Evolutionary conservation across 2,329 filamentous ascomycete species (phyloP).

Genomic region (Cryphonectria carpinicola): DNA sequence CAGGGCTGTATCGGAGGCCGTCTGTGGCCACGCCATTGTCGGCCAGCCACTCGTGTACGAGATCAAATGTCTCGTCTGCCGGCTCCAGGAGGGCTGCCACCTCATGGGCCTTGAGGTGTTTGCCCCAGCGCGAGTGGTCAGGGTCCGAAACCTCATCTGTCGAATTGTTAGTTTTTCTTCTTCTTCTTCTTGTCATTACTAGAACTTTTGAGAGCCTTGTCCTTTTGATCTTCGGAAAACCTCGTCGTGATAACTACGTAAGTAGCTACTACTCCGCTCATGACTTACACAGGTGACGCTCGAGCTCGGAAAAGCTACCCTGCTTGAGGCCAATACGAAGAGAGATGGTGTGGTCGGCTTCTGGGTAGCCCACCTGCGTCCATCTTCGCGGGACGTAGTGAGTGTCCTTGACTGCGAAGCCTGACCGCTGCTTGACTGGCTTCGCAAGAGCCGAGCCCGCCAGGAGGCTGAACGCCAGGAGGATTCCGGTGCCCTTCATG

Average conservation of each 20-base stretch:
- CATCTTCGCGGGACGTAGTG: constrained; percentile 57
- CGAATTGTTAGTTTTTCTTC: constrained; percentile 14
- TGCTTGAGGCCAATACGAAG: constrained; percentile 64
- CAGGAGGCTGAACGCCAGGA: constrained; percentile 21
- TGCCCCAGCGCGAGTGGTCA: constrained; percentile 49
- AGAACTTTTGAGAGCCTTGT: too few species aligned
- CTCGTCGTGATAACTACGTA: too few species aligned
- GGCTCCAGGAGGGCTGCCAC: constrained; percentile 59
- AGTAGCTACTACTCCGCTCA: too few species aligned
- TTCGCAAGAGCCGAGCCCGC: constrained; percentile 17
- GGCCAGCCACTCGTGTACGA: constrained; percentile 59
- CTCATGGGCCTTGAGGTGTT: constrained; percentile 54
- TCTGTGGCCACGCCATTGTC: constrained; percentile 52
- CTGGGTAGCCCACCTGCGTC: constrained; percentile 50
- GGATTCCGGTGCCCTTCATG: constrained; percentile 23
- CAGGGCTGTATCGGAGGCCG: constrained; percentile 41
- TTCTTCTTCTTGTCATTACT: neutral
- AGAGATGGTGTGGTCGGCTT: constrained; percentile 52
- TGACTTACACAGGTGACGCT: constrained; percentile 50
- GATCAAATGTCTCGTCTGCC: constrained; percentile 51
- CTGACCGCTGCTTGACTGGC: constrained; percentile 25
- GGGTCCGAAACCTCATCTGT: constrained; percentile 49
- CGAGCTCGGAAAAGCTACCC: constrained; percentile 56
- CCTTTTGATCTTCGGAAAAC: too few species aligned
- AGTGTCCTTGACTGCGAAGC: constrained; percentile 53